A percentile compares a stretch with the other conserved stretches of the same genome.
These are phyloP conservation scores for Fusarium sp. DNA, from an alignment of 2,329 filamentous ascomycete genomes.

Conservation along the genomic window DNA sequence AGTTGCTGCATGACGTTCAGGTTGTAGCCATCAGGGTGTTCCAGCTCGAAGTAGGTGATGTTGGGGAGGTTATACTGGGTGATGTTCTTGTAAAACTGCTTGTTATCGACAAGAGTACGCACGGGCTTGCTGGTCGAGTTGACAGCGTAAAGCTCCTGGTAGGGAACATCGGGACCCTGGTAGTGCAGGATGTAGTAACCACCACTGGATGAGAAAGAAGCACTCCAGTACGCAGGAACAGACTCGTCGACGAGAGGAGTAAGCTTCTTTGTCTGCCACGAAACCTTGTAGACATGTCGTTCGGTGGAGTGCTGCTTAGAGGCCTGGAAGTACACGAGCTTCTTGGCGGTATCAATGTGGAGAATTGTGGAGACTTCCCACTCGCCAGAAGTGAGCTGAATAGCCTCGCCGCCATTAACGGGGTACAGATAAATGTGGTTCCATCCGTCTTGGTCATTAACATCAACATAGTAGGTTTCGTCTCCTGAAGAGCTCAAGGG, in stretches of 20 bases:
- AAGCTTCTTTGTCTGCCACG: constrained; percentile 65
- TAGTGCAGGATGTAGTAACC: constrained; percentile 76
- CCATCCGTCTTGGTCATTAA: constrained; percentile 76
- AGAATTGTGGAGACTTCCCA: constrained; percentile 74
- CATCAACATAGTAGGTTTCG: constrained; percentile 70
- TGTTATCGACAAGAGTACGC: constrained; percentile 70
- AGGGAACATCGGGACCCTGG: constrained; percentile 74
- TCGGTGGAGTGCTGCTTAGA: constrained; percentile 75
- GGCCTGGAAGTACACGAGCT: constrained; percentile 73
- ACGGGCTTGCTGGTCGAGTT: constrained; percentile 66
- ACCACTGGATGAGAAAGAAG: constrained; percentile 72
- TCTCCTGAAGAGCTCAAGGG: constrained; percentile 53
- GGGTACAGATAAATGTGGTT: constrained; percentile 76
- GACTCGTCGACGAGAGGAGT: constrained; percentile 72
- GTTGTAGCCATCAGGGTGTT: constrained; percentile 70
- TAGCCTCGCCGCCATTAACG: constrained; percentile 65
- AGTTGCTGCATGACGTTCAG: constrained; percentile 75
- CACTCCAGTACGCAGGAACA: constrained; percentile 69
- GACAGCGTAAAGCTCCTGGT: constrained; percentile 73
- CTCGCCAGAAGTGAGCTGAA: constrained; percentile 71
- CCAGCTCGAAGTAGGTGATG: constrained; percentile 72
- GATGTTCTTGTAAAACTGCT: constrained; percentile 66
- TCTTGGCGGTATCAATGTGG: constrained; percentile 67
- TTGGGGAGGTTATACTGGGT: constrained; percentile 72
- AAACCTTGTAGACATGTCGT: constrained; percentile 75